These are phyloP conservation scores for Rutstroemia sp. DNA, from an alignment of 2,329 filamentous ascomycete species.

Conservation along the genomic window DNA sequence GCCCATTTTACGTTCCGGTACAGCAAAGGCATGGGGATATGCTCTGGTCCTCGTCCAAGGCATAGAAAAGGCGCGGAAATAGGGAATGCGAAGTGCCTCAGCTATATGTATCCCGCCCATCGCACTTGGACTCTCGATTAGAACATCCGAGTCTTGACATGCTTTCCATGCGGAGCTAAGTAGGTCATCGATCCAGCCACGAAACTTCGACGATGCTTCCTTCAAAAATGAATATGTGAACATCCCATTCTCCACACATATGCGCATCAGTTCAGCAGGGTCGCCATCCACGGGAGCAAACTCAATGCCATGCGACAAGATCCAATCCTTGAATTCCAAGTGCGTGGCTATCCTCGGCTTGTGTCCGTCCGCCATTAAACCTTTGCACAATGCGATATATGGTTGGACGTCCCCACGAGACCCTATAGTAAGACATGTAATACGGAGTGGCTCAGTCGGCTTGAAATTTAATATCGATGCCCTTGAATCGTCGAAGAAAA, in stretches of 20 bases:
- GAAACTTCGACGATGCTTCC: constrained; percentile 81
- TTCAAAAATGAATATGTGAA: constrained; percentile 88
- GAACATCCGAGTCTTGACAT: constrained; percentile 78
- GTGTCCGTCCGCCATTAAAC: constrained; percentile 81
- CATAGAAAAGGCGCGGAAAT: constrained; percentile 98
- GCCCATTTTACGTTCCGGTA: constrained; percentile 88
- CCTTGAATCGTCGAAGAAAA: constrained; percentile 82
- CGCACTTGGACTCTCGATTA: constrained; percentile 92
- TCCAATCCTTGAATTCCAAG: constrained; percentile 80
- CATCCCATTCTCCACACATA: constrained; percentile 96
- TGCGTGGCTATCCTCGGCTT: constrained; percentile 84
- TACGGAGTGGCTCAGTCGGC: constrained; percentile 66
- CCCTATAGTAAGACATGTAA: constrained; percentile 93
- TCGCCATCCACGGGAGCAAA: constrained; percentile 86
- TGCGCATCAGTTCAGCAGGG: constrained; percentile 86
- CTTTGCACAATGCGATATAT: constrained; percentile 94
- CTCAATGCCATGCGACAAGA: constrained; percentile 87
- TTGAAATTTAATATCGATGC: constrained; percentile 90
- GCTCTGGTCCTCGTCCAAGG: constrained; percentile 94
- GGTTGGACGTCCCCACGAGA: constrained; percentile 95
- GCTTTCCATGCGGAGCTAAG: constrained; percentile 74
- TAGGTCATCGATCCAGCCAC: constrained; percentile 90
- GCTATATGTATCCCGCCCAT: constrained; percentile 99
- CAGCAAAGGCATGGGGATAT: constrained; percentile 94
- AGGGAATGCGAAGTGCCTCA: constrained; percentile 84